Evolutionary conservation across 2,329 filamentous ascomycete genomes (phyloP), one percentile per base, ranked within the genome.

Genomic region (Paramyrothecium sp.): DNA sequence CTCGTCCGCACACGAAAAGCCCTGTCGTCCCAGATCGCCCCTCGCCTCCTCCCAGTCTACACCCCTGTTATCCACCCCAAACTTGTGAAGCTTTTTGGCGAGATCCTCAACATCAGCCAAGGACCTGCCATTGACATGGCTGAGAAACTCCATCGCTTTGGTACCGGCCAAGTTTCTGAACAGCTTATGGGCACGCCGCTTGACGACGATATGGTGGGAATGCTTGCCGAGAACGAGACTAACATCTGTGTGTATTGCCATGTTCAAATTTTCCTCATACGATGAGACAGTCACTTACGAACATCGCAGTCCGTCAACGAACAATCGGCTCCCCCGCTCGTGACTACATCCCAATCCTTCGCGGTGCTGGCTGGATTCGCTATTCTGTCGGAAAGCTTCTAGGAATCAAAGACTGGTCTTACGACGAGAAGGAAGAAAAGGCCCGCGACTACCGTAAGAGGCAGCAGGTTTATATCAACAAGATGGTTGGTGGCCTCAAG

Each of bases 201-300:
- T 10, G 54, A 55, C 33, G 54, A 55, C 22, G 54, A 55, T 21
- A 55, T 55, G 48, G 54, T 55, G 10, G 54, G 54, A 4, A 55
- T 55, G 54, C 54, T 55, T 23, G 54, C 54, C 16, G 54, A 55
- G 33, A 55, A 55, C 33, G 54, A 55, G 47, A 55, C 54, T 22
- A 55, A 55, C 54, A 55, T 55, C 26, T 55, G 54, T 55, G 48
- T 5, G 41, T 16, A 7, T 16, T n/a, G 17, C 16, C 16, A 17
- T 46, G 13, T 16, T n/a, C 41, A 46, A 7, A 46, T 12, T 5
- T n/a, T 4, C 17, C 13, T n/a, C 17, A 20, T 20, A 4, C 16
- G 13, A 16, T 16, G 7, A 4, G 19, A 46, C 13, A 7, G 4
- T 46, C 5, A n/a, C 17, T n/a, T 46, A 46, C 26, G 10, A 4